phyloP scores from a whole-genome alignment of 148 eudicot genomes.

The Silene latifolia region DNA sequence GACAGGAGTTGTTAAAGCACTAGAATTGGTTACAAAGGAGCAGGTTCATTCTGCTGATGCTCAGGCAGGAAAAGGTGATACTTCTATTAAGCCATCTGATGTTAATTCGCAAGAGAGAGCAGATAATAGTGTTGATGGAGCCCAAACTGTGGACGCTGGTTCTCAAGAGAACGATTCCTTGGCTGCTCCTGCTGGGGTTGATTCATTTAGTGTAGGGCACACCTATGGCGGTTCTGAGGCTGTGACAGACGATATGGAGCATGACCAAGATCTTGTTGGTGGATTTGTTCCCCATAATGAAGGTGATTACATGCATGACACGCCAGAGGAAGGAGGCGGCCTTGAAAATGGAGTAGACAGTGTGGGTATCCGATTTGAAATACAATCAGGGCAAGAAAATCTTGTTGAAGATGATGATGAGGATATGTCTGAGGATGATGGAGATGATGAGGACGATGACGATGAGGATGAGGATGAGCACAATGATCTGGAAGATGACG shows the following conservation, averaged over 20 bases:
- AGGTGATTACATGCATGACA: constrained; percentile 94
- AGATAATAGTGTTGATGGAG: constrained; percentile 40
- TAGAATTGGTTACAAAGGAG: constrained; percentile 89
- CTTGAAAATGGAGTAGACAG: constrained; percentile 67
- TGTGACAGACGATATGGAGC: constrained; percentile 92
- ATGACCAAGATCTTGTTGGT: constrained; percentile 87
- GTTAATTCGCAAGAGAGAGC: constrained; percentile 37
- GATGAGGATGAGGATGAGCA: constrained; percentile 83
- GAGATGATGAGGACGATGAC: constrained; percentile 82
- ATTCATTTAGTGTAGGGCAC: constrained; percentile 44
- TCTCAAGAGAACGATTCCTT: constrained; percentile 55
- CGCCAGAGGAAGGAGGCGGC: constrained; percentile 56
- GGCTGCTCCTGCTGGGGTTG: constrained; percentile 40
- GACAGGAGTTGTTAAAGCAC: constrained; percentile 71
- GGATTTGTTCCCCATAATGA: constrained; percentile 66
- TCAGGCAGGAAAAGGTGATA: constrained; percentile 50
- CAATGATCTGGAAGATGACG: constrained; percentile 87
- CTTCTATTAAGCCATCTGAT: constrained; percentile 53
- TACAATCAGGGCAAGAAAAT: constrained; percentile 61
- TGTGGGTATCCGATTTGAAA: constrained; percentile 68
- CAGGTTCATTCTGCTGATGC: constrained; percentile 67
- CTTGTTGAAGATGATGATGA: constrained; percentile 88
- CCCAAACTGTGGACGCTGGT: constrained; percentile 43
- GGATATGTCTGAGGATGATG: constrained; percentile 86
- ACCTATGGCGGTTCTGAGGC: constrained; percentile 81